A percentile compares a stretch with the other conserved stretches of the same genome.
phyloP scores from a whole-genome alignment of 441 rosid species.

The Raphanus hybrid region DNA sequence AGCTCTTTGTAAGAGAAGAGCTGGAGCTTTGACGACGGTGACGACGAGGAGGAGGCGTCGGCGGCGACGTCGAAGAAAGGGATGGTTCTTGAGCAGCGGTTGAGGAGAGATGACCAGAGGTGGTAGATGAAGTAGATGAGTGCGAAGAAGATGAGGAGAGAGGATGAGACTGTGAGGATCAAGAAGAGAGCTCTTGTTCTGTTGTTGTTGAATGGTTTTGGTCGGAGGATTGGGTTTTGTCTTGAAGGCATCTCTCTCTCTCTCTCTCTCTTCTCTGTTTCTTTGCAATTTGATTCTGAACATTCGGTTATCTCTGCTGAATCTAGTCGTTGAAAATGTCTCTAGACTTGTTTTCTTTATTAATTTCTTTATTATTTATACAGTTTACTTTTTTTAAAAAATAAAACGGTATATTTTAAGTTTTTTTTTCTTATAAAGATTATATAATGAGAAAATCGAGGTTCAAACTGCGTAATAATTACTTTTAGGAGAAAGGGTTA shows the following conservation, averaged over 20 bases:
- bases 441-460: slow-evolving; percentile 37
- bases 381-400: not conserved
- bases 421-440: not conserved
- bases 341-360: not conserved
- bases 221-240: slow-evolving; percentile 43
- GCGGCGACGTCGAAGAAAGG: not conserved
- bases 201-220: slow-evolving; percentile 48
- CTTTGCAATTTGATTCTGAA: slow-evolving; percentile 16
- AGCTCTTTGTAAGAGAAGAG: slow-evolving; percentile 79
- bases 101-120: slow-evolving; percentile 65
- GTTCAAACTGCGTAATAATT: slow-evolving; percentile 37
- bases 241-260: slow-evolving; percentile 79
- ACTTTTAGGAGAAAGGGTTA: slow-evolving; percentile 19
- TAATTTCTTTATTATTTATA: no score
- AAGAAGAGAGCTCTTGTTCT: slow-evolving; percentile 69
- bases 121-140: slow-evolving; percentile 80
- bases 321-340: slow-evolving; percentile 43
- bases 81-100: slow-evolving; percentile 30
- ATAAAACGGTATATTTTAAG: no score
- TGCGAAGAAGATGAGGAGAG: slow-evolving; percentile 64
- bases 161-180: slow-evolving; percentile 71
- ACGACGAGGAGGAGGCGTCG: not conserved
- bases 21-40: slow-evolving; percentile 66
- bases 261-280: slow-evolving; percentile 16
- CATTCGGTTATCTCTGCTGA: slow-evolving; percentile 34